These are phyloP conservation scores for Bassia scoparia DNA, from an alignment of 148 eudicot species.

Conservation along the genomic window DNA sequence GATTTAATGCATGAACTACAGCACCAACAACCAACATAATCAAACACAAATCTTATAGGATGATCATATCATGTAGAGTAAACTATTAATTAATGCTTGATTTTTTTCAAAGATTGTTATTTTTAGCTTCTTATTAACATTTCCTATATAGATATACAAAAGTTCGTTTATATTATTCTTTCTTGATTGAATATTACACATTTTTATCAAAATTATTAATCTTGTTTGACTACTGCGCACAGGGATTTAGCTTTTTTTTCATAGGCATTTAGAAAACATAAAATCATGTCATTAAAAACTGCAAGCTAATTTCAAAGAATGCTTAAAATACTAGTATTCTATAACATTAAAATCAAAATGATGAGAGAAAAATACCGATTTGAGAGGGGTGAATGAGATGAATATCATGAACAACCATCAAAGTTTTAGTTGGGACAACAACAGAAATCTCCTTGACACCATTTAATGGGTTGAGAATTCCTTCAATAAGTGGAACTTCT, in stretches of 20 bases:
- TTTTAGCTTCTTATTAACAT: no score
- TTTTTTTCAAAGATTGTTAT: no score
- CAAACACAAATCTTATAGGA: not conserved
- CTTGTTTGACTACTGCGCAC: no score
- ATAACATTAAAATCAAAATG: no score
- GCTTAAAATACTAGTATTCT: no score
- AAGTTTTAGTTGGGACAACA: constrained; percentile 39
- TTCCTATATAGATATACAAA: not conserved
- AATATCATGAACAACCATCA: constrained; percentile 40
- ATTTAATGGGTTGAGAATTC: constrained; percentile 30
- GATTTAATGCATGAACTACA: constrained; percentile 40
- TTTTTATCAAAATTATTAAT: no score
- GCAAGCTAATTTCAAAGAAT: no score
- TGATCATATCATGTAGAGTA: not conserved
- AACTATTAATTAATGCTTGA: not conserved
- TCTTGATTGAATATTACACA: no score
- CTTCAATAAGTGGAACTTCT: constrained; percentile 38
- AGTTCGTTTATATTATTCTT: not conserved
- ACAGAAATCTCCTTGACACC: constrained; percentile 38
- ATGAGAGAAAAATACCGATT: constrained; percentile 27
- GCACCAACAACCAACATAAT: not conserved
- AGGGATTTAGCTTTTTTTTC: no score
- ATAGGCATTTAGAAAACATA: no score
- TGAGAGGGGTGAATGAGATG: constrained; percentile 28
- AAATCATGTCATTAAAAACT: no score